Base-by-base conservation (phyloP, 1,139 yeast species). In the Candida glucosophila region DNA sequence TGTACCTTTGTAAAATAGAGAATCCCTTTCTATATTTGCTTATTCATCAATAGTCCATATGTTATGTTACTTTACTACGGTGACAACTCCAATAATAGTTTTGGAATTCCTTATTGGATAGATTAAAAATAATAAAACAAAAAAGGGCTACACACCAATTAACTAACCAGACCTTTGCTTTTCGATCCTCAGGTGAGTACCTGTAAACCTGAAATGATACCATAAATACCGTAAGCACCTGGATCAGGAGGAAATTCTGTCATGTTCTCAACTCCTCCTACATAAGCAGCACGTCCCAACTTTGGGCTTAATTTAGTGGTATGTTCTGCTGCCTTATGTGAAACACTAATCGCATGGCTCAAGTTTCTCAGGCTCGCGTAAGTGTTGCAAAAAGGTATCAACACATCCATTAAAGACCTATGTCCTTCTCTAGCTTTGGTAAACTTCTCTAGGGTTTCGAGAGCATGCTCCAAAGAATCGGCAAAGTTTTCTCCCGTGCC, bases 381-480 rank as follows among this genome's bases (percentile, higher is more conserved):
- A 4, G 47, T 35, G 12, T 47, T 46, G 22, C 56, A 59, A 41
- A 66, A 67, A 20, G 73, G 74, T 31, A 65, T 64, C 33, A 68
- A 52, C 2, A 67, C 73, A 40, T 68, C 75, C 61, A 68, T 68
- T 14, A 68, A 64, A 1, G 75, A 68, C 30, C 74, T 52, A 33
- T 66, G 69, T 5, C 74, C 74, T 29, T 55, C 52, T 27, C 69
- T 48, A 3, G 73, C 73, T 29, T 62, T 59, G 15, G 73, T 67
- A 39, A 58, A 67, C 19, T 50, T 49, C 30, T 51, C 47, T 24
- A 64, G 44, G 14, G 56, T 58, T 22, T 48, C 54, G 18, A 66
- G 44, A 6, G 53, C 58, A 19, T 40, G 37, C 12, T 37, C 31
- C 15, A 54, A 44, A n/a, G 56, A 49, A 5, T 42, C 39, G n/a